Base-by-base conservation (phyloP, 805 yeast species). In the Myxozyma lipomycoides region DNA sequence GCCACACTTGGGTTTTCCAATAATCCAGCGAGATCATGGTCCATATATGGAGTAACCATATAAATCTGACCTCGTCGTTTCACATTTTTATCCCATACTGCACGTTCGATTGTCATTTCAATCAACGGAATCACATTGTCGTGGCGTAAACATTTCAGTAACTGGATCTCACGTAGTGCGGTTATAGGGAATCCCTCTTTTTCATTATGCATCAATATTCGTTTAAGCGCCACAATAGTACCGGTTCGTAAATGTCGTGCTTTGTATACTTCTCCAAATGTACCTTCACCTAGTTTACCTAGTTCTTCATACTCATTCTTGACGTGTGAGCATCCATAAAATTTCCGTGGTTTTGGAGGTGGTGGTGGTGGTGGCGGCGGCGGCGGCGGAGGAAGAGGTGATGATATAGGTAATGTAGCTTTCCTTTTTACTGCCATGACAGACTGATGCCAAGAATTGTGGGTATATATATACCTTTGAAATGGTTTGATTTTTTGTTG, bases 1-100 rank as follows among this genome's bases (percentile, higher is more conserved):
- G 68, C 59, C 4, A 89, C 79, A 9, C 77, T 70, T 0, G 91
- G 88, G 66, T 90, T 91, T 61, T 84, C 91, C 45, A 93, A 72
- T 18, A 93, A 70, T 2, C 98, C 98, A 4, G 95, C 86, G 49
- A 93, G 73, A 69, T 93, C 99, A 21, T 86, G 83, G 10, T 89
- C 82, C 88, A 93, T 88, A 64, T 90, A 93, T 0, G 96, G 95
- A 34, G 89, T 78, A 1, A 91, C 95, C 72, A 95, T 88, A 69
- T 84, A 90, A 60, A 89, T 86, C 15, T 53, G 68, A 61, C 63
- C 68, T 61, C 65, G 64, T 45, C 43, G 62, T 44, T 54, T 55
- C 18, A 61, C 54, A 37, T 60, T 61, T 9, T 61, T 43, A 43
- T 59, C 61, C 59, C 68, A 52, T 43, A 35, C 52, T 5, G 46